phyloP scores from a whole-genome alignment of 768 basidiomycete genomes.

The Suillus brevipes region DNA sequence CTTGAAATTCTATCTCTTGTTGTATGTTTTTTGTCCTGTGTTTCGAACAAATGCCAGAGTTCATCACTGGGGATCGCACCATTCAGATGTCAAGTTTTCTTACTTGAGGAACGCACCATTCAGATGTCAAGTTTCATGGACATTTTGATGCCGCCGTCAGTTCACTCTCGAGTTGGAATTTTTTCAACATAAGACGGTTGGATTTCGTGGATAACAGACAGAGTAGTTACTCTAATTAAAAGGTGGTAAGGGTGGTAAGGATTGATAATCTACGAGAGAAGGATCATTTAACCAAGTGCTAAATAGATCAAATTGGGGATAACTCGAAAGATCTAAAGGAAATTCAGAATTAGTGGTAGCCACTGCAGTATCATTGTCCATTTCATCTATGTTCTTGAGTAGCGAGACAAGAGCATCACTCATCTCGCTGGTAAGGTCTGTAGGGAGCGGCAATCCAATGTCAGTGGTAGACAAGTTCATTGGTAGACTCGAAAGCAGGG shows the following conservation, averaged over 20 bases:
- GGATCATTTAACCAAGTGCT: not conserved
- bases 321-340: not conserved
- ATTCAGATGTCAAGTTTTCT: constrained; percentile 50
- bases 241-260: not conserved
- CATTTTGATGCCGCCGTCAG: constrained; percentile 25
- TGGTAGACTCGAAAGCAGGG: not conserved
- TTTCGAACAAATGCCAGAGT: too few species aligned
- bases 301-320: not conserved
- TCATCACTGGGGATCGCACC: constrained; percentile 54
- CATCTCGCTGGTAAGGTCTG: not conserved
- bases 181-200: too few species aligned
- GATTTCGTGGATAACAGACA: too few species aligned
- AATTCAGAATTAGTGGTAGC: not conserved
- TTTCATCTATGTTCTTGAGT: not conserved
- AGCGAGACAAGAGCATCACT: not conserved
- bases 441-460: not conserved
- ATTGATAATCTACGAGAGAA: not conserved
- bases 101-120: constrained; percentile 52
- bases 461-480: not conserved
- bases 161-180: too few species aligned
- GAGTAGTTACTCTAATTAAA: not conserved
- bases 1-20: not conserved
- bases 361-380: not conserved
- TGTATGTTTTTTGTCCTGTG: not conserved
- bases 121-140: constrained; percentile 57